Evolutionary conservation across 345 rosid species (phyloP), one percentile per base, ranked within the genome.

Genomic region (Eucalyptus sp.): DNA sequence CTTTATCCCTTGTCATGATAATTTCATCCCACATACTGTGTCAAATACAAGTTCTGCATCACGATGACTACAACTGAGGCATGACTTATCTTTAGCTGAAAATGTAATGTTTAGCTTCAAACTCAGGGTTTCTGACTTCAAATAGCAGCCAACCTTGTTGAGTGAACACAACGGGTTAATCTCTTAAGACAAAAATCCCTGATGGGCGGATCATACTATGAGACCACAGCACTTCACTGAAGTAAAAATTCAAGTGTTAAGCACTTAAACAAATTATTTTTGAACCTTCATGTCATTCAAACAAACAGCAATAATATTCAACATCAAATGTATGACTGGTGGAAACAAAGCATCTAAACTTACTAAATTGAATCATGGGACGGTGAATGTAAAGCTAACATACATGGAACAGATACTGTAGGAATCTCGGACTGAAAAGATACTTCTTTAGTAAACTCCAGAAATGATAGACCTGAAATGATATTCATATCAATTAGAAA

Each of bases 381-480:
- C 52, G 0, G 83, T 2, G 48, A 76, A 76, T 41, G 84, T 41
- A 76, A 86, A 16, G 86, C 60, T 62, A 76, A 91, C 97, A 93
- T 93, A 96, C 99, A 95, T 9, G 97, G 95, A 89, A 89, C 56
- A 43, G 95, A 83, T 85, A 93, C 87, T 7, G 94, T 93, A 33
- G 95, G 90, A 87, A 97, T 87, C 88, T 94, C 93, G 50, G 99
- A 94, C 91, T 88, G 93, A 92, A 97, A 97, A 41, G 99, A 94
- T 13, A 91, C 92, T 52, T 99, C 99, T 89, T 95, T 94, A 86
- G 92, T 93, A 91, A 97, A 96, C 90, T 97, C 98, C 86, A 97
- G 89, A 93, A 92, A 95, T 86, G 95, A 93, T 89, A 89, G 92
- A 88, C 99, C 99, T 97, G 94, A 89, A 90, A 86, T 83, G 87